Evolutionary conservation across 2,329 filamentous ascomycete species (phyloP), one percentile per base, ranked within the genome.

Genomic region (Seiridium unicorne): DNA sequence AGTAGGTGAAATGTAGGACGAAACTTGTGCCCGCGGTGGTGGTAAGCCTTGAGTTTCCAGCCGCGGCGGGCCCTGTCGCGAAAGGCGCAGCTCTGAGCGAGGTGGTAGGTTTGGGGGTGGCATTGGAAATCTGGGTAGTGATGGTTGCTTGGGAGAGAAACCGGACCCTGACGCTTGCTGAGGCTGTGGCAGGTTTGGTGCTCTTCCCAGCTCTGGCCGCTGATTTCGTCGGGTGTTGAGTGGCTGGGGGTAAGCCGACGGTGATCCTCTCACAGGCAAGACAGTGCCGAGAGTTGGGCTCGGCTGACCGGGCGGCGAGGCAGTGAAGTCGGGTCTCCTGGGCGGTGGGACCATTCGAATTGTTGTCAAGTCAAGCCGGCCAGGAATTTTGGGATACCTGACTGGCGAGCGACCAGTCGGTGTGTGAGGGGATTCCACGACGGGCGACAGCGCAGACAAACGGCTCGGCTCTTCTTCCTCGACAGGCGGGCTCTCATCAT

Each of bases 371-470:
- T 72, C 65, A 32, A 69, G 51, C 7, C 67, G 67, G 42, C 68
- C 69, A n/a, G 66, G 61, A 13, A 70, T 65, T 36, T 65, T 68
- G 7, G 72, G 69, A 48, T 74, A 73, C 8, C 58, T 66, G 34
- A 73, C 72, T 11, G 73, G 72, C 40, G 75, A 72, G 13, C 69
- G 70, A 31, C 72, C 67, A 40, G 66, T 65, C 6, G 73, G 70
- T 11, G 69, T 51, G 9, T 44, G 68, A 3, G 79, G 80, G 0
- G 79, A 81, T 65, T 84, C 81, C 10, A 72, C 72, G 5, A 84
- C 81, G 1, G 81, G 82, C 0, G 82, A 81, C 4, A 84, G 73
- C 49, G 73, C 75, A 1, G 71, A 70, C 13, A 70, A 58, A 38
- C 63, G 59, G 62, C 69, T 57, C 61, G 70, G 55, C 38, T 70